Evolutionary conservation across 768 basidiomycete genomes (phyloP).

Genomic region (Suillus americanus): DNA sequence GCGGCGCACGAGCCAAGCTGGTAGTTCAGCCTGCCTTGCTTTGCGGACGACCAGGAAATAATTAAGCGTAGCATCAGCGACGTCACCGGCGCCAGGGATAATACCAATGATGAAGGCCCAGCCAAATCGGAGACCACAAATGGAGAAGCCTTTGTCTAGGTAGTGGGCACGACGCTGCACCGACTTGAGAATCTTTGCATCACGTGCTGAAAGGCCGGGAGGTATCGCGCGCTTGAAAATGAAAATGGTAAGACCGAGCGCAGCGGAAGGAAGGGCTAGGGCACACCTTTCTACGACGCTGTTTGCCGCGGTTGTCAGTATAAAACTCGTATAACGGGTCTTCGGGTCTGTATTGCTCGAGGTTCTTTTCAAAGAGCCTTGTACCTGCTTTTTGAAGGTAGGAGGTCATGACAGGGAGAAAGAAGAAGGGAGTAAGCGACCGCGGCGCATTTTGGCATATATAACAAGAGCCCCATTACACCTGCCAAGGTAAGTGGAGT

Average conservation of each 20-base stretch:
- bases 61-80: conserved; percentile 61
- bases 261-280: conserved; percentile 30
- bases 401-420: conserved; percentile 20
- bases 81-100: conserved; percentile 69
- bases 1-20: conserved; percentile 60
- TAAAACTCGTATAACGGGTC: conserved; percentile 69
- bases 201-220: conserved; percentile 73
- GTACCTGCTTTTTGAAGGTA: conserved; percentile 47
- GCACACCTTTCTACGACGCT: conserved; percentile 37
- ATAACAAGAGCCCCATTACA: conserved; percentile 5
- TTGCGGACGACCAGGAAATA: conserved; percentile 78
- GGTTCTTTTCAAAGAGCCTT: conserved; percentile 61
- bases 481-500: background rate
- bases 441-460: background rate
- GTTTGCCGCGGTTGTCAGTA: conserved; percentile 28
- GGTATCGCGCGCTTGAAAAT: conserved; percentile 60
- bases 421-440: background rate
- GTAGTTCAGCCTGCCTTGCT: conserved; percentile 70
- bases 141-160: conserved; percentile 82
- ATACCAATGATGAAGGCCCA: conserved; percentile 84
- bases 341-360: conserved; percentile 64
- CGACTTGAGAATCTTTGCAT: conserved; percentile 70
- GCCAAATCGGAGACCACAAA: conserved; percentile 83
- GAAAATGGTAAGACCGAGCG: conserved; percentile 31
- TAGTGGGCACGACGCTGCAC: conserved; percentile 79